Conservation (phyloP, 2,329 filamentous ascomycete genomes). For the Fusarium veterinarium region DNA sequence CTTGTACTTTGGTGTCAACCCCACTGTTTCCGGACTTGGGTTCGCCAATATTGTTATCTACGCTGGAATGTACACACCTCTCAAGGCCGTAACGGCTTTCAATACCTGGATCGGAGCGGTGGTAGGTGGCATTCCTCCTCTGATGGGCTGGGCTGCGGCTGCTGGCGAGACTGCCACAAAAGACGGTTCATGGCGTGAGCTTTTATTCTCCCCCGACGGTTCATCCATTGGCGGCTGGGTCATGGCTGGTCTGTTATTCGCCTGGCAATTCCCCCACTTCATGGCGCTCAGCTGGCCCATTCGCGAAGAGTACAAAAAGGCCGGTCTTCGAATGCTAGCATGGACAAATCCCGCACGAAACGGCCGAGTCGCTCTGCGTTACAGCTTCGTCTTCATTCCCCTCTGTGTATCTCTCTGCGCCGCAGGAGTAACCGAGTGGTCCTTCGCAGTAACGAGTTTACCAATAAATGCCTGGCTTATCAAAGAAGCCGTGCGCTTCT, state of each 20-base stretch:
- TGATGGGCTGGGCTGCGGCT: conserved; percentile 98
- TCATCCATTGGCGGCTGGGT: conserved; percentile 86
- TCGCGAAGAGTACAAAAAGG: conserved; percentile 84
- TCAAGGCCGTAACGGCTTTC: conserved; percentile 86
- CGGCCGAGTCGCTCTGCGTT: conserved; percentile 86
- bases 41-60: conserved; percentile 89
- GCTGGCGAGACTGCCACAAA: conserved; percentile 86
- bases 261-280: conserved; percentile 99
- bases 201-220: conserved; percentile 74
- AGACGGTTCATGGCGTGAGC: conserved; percentile 80
- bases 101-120: conserved; percentile 97
- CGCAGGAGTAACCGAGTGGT: conserved; percentile 84
- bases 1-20: conserved; percentile 91
- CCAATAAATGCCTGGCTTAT: conserved; percentile 89
- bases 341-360: conserved; percentile 92
- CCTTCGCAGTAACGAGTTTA: conserved; percentile 82
- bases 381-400: conserved; percentile 86
- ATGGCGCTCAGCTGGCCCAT: conserved; percentile 93
- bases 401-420: conserved; percentile 85
- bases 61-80: conserved; percentile 89
- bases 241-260: conserved; percentile 83
- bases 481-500: conserved; percentile 83
- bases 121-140: conserved; percentile 90
- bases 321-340: conserved; percentile 77
- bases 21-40: conserved; percentile 88